Percentiles rank a stretch among this genome's conserved stretches.
Conservation (phyloP, 148 eudicot species). For the Silene uniflora region DNA sequence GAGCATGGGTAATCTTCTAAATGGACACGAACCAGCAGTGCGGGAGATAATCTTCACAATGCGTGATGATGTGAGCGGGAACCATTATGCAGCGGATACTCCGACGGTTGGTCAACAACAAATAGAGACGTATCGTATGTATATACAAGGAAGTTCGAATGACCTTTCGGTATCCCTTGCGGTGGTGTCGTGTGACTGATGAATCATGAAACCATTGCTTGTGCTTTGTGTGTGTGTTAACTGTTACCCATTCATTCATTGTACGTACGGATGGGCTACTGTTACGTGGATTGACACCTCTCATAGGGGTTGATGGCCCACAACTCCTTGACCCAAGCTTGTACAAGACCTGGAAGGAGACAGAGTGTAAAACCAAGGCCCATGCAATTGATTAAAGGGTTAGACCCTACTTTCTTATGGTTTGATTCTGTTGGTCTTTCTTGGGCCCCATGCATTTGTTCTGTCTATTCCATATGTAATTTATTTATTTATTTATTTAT, state of each 20-base stretch:
- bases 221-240: too few relatives aligned
- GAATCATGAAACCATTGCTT: neutral
- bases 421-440: slow-evolving; percentile 9
- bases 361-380: neutral
- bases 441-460: slow-evolving; percentile 4
- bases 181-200: slow-evolving; percentile 76
- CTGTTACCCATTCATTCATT: neutral
- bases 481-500: neutral
- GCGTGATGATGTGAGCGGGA: slow-evolving; percentile 51
- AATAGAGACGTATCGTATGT: slow-evolving; percentile 84
- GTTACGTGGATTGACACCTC: slow-evolving; percentile 1
- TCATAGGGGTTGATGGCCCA: neutral
- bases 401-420: slow-evolving; percentile 10
- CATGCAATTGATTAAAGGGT: slow-evolving; percentile 12
- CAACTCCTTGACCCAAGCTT: neutral
- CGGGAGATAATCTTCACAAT: slow-evolving; percentile 73
- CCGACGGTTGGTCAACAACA: slow-evolving; percentile 38
- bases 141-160: slow-evolving; percentile 74
- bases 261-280: neutral
- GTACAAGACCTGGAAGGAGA: neutral
- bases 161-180: slow-evolving; percentile 79
- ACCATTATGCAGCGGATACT: slow-evolving; percentile 51
- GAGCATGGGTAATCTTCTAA: slow-evolving; percentile 95
- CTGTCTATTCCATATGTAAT: neutral
- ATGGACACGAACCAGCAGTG: slow-evolving; percentile 79